Percentiles rank a stretch among this genome's conserved stretches.
These are phyloP conservation scores for Chytriomyces confervae DNA, from an alignment of 192 early-diverging fungal genomes.

Conservation along the genomic window DNA sequence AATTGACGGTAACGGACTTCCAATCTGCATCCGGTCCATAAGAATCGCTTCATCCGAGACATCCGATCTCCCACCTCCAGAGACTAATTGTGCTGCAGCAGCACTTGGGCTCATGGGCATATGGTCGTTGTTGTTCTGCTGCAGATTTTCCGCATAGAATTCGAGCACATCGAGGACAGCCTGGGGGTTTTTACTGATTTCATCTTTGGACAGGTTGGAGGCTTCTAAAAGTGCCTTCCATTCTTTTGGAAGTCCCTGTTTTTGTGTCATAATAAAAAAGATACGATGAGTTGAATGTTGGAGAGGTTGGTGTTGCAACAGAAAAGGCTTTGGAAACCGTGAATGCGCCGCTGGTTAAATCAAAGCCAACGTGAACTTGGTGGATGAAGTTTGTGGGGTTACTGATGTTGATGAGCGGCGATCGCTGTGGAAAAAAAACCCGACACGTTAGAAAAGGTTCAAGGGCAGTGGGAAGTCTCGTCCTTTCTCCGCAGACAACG, in stretches of 20 bases:
- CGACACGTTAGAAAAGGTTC: no score
- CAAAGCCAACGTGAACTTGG: constrained; percentile 75
- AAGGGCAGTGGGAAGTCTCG: no score
- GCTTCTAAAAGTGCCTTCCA: constrained; percentile 93
- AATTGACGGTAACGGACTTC: not conserved
- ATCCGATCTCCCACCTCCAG: not conserved
- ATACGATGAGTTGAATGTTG: not conserved
- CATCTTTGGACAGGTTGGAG: constrained; percentile 95
- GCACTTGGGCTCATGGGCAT: constrained; percentile 18
- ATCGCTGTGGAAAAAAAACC: constrained; percentile 53
- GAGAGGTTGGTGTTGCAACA: not conserved
- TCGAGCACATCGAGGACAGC: constrained; percentile 96
- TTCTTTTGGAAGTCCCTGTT: constrained; percentile 87
- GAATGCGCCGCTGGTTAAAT: constrained; percentile 54
- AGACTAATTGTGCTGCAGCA: constrained; percentile 3
- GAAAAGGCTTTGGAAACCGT: constrained; percentile 30
- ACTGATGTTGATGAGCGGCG: constrained; percentile 75
- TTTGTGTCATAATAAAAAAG: constrained; percentile 8
- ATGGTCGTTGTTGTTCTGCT: not conserved
- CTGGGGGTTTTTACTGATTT: constrained; percentile 97
- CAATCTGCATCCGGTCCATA: not conserved
- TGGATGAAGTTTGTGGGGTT: constrained; percentile 87
- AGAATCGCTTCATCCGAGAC: not conserved
- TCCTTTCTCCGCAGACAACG: no score
- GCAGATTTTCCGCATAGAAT: constrained; percentile 89